Base-by-base conservation (phyloP, 2,329 filamentous ascomycete species). In the Blastomyces emzantsi region DNA sequence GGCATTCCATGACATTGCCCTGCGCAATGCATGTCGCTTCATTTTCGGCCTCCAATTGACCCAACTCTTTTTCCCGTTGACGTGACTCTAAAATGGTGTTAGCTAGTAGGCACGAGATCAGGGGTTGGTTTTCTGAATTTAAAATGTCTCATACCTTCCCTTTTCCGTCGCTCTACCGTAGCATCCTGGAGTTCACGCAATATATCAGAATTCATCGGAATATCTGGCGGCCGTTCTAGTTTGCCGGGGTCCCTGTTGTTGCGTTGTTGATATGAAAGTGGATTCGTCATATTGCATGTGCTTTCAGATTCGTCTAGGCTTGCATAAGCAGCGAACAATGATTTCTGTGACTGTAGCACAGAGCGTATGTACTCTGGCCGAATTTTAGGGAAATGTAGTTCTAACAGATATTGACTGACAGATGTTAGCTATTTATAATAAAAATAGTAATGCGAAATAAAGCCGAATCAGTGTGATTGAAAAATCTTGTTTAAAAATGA, bases 1-100 rank as follows among this genome's bases (percentile, higher is more conserved):
- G 82, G 68, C 88, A 95, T 68, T 93, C 89, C 13, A 79, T 74
- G 51, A 87, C 78, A 22, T 82, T 79, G 0, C 86, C 84, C 4
- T 77, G 74, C 1, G 70, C 75, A 64, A 76, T 76, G 28, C 75
- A 71, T 69, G 69, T 72, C 67, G 70, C 76, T 65, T 70, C 74
- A 67, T 74, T 79, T 41, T 63, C 62, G 8, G 66, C 72, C 63
- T 77, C 76, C 2, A 66, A 67, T 7, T 69, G 67, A 17, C 71
- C 69, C 43, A 71, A 67, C 11, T 68, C 67, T 58, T 69, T 68
- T 55, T 69, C 63, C 22, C 65, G 64, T 30, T 58, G 69, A 11
- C 56, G 43, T 56, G 30, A 52, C 66, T 64, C 64, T 62, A 52
- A 60, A 57, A 25, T 66, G 47, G 36, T 59, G 64, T 60, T 72